Evolutionary conservation across 768 basidiomycete species (phyloP), one percentile per base, ranked within the genome.

Genomic region (Candolleomyces efflorescens): DNA sequence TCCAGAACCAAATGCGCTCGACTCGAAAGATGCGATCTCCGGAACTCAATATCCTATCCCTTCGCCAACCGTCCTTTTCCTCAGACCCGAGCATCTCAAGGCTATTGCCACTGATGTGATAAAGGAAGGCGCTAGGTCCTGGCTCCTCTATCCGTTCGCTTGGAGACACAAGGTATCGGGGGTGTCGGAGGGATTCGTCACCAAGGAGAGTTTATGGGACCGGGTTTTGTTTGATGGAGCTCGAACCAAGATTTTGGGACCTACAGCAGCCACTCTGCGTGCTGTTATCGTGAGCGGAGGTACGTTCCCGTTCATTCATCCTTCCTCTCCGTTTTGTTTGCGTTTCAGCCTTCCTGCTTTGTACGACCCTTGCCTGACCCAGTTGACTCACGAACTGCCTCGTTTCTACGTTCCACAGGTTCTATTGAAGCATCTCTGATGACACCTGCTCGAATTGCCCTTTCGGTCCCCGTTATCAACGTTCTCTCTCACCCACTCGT

Each of bases 151-250:
- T 65, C 68, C 81, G 4, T 68, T 94, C 52, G 90, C 86, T 1
- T 85, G 84, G 78, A 80, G 89, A 32, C 94, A 94, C 71, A 96
- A 96, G 68, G 60, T 84, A 17, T 78, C 86, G 0, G 82, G 78
- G 3, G 70, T 94, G 3, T 66, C 71, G 0, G 88, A 91, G 56
- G 94, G 94, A 4, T 90, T 86, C 62, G 61, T 93, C 41, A 86
- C 82, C 15, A 87, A 87, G 65, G 85, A 89, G 58, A 88, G 89
- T 58, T 68, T 92, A n/a, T 93, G 91, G 88, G 94, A 97, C 67
- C 81, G 86, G 53, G 71, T 87, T 11, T 82, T 92, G 26, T 90
- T 92, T 68, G 85, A 86, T 56, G 70, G 72, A 11, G 87, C 91
- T 11, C 79, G 94, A 22, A 77, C 76, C 39, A 67, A 74, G 60